These are phyloP conservation scores for Phtheirospermum japonicum DNA, from an alignment of 257 asterid genomes.

Conservation along the genomic window DNA sequence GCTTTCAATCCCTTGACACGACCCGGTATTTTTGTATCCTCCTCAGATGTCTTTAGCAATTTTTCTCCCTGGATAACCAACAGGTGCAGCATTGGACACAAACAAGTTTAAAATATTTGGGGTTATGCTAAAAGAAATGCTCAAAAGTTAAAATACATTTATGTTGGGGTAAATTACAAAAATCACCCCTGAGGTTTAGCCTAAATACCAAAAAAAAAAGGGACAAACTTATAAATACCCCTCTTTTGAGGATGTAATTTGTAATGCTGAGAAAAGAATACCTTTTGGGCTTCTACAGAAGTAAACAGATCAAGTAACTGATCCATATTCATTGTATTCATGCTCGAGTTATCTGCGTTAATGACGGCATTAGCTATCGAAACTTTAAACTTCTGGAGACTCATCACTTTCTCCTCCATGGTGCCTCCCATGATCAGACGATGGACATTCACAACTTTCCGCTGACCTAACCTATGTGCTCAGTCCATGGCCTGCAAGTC, in stretches of 20 bases:
- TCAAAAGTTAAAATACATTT: background rate
- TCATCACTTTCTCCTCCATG: conserved; percentile 98
- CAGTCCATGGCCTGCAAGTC: conserved; percentile 95
- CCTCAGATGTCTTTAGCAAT: conserved; percentile 41
- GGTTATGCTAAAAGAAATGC: background rate
- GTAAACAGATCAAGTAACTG: conserved; percentile 96
- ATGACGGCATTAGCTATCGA: conserved; percentile 94
- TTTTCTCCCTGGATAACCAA: conserved; percentile 56
- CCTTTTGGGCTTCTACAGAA: conserved; percentile 82
- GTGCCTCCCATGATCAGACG: conserved; percentile 99
- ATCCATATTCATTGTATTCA: conserved; percentile 95
- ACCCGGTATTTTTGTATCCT: conserved; percentile 54
- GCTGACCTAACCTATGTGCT: conserved; percentile 97
- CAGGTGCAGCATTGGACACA: background rate
- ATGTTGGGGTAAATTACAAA: background rate
- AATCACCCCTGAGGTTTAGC: background rate
- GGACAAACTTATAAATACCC: background rate
- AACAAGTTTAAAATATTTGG: background rate
- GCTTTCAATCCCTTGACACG: conserved; percentile 77
- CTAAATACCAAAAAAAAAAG: background rate
- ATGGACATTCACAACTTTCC: conserved; percentile 90
- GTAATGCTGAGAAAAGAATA: conserved; percentile 27
- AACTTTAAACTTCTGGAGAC: conserved; percentile 96
- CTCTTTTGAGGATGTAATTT: background rate
- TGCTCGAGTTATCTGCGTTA: conserved; percentile 90